Conservation (phyloP, 1,139 yeast genomes). For the Geotrichum aggregatum region DNA sequence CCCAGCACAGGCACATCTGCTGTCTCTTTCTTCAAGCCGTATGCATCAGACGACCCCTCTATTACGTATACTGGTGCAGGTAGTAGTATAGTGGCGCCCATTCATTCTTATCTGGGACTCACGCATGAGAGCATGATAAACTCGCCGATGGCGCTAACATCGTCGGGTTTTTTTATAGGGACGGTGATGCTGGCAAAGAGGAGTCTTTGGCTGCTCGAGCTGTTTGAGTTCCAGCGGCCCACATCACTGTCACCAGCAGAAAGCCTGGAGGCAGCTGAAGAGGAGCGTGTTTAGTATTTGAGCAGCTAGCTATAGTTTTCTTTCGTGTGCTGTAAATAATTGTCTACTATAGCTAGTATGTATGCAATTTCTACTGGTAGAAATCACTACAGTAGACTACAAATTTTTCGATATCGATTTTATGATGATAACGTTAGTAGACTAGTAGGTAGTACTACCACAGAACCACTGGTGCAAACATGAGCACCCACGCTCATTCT, state of each 20-base stretch:
- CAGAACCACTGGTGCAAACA: too few species aligned
- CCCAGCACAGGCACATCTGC: not conserved
- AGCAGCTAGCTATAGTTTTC: too few species aligned
- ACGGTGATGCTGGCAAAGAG: constrained; percentile 1
- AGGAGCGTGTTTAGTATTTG: too few species aligned
- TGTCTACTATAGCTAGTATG: too few species aligned
- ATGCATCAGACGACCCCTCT: not conserved
- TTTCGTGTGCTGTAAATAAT: too few species aligned
- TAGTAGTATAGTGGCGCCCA: not conserved
- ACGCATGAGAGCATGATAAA: not conserved
- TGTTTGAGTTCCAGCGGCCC: not conserved
- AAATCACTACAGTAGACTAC: too few species aligned
- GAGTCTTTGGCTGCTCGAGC: not conserved
- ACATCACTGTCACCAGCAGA: not conserved
- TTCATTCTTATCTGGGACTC: not conserved
- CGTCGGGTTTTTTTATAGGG: not conserved
- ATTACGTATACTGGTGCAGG: not conserved
- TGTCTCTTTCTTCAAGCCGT: constrained; percentile 1
- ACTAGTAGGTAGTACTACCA: too few species aligned
- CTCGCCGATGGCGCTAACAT: not conserved
- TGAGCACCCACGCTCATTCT: too few species aligned
- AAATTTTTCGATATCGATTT: too few species aligned
- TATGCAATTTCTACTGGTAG: too few species aligned
- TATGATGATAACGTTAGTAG: too few species aligned
- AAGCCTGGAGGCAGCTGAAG: too few species aligned